Percentiles rank a stretch among this genome's conserved stretches.
Conservation (phyloP, 176 grass and related monocot species). For the Areca catechu region DNA sequence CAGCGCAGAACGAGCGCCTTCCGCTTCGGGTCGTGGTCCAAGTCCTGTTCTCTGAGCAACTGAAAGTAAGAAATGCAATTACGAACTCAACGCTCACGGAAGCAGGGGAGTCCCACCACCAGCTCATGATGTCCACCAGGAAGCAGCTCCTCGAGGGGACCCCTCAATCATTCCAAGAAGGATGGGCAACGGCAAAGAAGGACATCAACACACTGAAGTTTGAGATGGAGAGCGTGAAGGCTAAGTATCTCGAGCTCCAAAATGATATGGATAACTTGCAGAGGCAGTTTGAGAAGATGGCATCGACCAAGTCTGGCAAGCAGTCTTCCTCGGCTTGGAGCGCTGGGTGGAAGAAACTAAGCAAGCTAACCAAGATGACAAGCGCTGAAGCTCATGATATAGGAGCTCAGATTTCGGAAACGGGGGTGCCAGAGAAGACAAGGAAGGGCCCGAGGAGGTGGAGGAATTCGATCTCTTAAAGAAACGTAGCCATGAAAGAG, state of each 20-base stretch:
- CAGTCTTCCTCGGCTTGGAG: conserved; percentile 55
- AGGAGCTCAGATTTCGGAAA: conserved; percentile 3
- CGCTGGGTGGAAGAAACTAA: conserved; percentile 73
- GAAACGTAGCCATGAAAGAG: no score
- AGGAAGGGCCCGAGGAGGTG: conserved; percentile 71
- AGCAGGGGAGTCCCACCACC: conserved; percentile 7
- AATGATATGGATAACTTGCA: conserved; percentile 82
- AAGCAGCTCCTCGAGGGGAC: conserved; percentile 84
- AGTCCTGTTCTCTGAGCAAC: conserved; percentile 98
- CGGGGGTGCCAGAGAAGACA: conserved; percentile 19
- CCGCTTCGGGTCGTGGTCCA: conserved; percentile 95
- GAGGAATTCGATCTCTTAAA: conserved; percentile 96
- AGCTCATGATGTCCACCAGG: conserved; percentile 22
- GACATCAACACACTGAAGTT: conserved; percentile 99
- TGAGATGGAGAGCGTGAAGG: conserved; percentile 94
- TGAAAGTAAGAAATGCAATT: conserved; percentile 88
- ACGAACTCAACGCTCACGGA: conserved; percentile 36
- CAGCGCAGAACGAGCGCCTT: conserved; percentile 90
- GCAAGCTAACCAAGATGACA: conserved; percentile 73
- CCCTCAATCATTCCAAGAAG: conserved; percentile 95
- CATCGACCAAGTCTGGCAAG: conserved; percentile 34
- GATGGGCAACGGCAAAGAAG: conserved; percentile 91
- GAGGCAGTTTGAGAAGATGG: conserved; percentile 51
- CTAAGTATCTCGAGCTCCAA: conserved; percentile 96
- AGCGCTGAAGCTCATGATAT: conserved; percentile 39